Percentiles rank a stretch among this genome's conserved stretches.
Evolutionary conservation across 257 asterid species (phyloP).

Genomic region (Capsicum pubescens): DNA sequence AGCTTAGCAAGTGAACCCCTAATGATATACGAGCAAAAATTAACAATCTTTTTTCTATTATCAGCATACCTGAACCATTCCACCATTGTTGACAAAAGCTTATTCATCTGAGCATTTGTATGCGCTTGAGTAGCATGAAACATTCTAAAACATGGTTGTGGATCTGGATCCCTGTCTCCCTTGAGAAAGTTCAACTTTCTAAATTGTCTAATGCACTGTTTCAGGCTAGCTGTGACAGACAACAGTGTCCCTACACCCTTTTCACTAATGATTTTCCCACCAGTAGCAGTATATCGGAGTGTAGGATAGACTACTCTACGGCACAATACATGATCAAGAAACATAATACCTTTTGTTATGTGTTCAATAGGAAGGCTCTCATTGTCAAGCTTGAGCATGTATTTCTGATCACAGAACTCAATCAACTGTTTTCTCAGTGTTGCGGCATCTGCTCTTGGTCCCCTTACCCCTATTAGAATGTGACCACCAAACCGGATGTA

Average conservation of each 20-base stretch:
- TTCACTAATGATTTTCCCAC: conserved; percentile 96
- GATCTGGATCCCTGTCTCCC: conserved; percentile 98
- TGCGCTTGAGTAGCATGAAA: conserved; percentile 99
- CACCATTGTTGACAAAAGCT: conserved; percentile 81
- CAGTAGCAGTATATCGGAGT: conserved; percentile 90
- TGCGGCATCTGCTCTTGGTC: conserved; percentile 98
- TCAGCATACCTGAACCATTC: conserved; percentile 99
- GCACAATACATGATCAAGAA: conserved; percentile 94
- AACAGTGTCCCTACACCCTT: conserved; percentile 93
- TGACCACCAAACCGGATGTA: conserved; percentile 94
- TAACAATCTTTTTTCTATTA: conserved; percentile 91
- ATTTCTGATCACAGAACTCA: conserved; percentile 87
- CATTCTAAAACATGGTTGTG: conserved; percentile 98
- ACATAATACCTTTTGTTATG: conserved; percentile 96
- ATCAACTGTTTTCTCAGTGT: conserved; percentile 80
- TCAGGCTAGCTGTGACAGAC: conserved; percentile 95
- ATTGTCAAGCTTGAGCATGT: conserved; percentile 87
- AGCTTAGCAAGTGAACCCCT: conserved; percentile 99
- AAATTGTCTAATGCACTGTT: conserved; percentile 89
- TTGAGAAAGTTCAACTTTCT: conserved; percentile 79
- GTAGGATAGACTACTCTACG: conserved; percentile 97
- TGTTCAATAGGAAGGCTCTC: conserved; percentile 94
- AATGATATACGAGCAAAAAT: conserved; percentile 87
- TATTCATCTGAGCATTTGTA: conserved; percentile 98
- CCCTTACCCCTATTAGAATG: conserved; percentile 88